A percentile compares a stretch with the other conserved stretches of the same genome.
phyloP scores from a whole-genome alignment of 805 yeast genomes.

The Candida quercuum region DNA sequence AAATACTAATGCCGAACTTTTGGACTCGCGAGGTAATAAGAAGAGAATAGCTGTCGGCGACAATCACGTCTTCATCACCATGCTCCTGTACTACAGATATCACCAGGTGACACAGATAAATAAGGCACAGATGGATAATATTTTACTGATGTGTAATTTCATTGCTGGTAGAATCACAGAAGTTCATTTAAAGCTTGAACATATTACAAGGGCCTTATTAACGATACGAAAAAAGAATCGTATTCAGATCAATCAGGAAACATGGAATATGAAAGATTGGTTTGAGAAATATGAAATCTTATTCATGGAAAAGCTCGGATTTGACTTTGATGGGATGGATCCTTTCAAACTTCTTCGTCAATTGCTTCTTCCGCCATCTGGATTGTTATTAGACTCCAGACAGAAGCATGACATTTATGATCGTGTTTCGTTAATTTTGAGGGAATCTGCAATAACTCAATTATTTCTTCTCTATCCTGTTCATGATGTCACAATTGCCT shows the following conservation, averaged over 20 bases:
- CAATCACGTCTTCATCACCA: conserved; percentile 5
- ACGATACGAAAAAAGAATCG: too few relatives aligned
- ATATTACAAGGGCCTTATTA: background rate
- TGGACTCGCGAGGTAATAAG: background rate
- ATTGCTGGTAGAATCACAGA: conserved; percentile 18
- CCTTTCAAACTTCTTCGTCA: conserved; percentile 10
- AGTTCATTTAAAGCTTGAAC: conserved; percentile 7
- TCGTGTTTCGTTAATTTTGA: background rate
- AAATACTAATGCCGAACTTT: background rate
- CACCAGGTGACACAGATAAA: conserved; percentile 10
- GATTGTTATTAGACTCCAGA: background rate
- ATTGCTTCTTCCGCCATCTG: conserved; percentile 1
- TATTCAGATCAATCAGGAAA: too few relatives aligned
- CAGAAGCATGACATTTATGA: conserved; percentile 1
- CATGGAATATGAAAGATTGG: conserved; percentile 14
- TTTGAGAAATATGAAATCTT: conserved; percentile 11
- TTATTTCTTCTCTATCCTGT: conserved; percentile 11
- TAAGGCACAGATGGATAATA: background rate
- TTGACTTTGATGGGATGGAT: conserved; percentile 15
- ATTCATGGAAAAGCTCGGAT: conserved; percentile 21
- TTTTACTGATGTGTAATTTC: conserved; percentile 9
- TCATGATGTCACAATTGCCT: conserved; percentile 6
- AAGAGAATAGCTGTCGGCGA: background rate
- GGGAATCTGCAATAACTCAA: conserved; percentile 8
- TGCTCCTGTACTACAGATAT: conserved; percentile 16